Percentiles rank a stretch among this genome's conserved stretches.
These are phyloP conservation scores for Cruciata laevipes DNA, from an alignment of 257 asterid species.

Conservation along the genomic window DNA sequence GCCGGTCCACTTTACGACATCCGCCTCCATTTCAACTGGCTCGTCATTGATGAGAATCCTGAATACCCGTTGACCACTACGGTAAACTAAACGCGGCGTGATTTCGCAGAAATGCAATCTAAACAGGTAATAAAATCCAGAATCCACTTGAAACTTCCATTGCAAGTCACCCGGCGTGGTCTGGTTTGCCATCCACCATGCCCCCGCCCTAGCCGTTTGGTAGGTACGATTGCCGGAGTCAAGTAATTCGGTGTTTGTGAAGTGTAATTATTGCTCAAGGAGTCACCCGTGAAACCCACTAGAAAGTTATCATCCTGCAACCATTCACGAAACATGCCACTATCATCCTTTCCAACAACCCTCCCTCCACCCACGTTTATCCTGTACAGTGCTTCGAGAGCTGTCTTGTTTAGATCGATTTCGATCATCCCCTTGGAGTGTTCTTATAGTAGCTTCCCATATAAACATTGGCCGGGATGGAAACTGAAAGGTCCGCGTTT, in stretches of 20 bases:
- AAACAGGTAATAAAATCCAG: slow-evolving; percentile 40
- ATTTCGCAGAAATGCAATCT: slow-evolving; percentile 55
- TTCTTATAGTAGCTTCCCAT: slow-evolving; percentile 2
- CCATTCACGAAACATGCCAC: slow-evolving; percentile 59
- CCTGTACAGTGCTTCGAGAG: slow-evolving; percentile 41
- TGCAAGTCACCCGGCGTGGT: not conserved
- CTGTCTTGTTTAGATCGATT: slow-evolving; percentile 17
- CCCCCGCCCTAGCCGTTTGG: slow-evolving; percentile 19
- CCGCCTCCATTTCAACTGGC: slow-evolving; percentile 14
- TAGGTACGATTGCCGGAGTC: slow-evolving; percentile 49
- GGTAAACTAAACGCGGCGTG: not conserved
- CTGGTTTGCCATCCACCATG: not conserved
- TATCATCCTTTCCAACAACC: slow-evolving; percentile 14
- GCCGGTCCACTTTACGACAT: slow-evolving; percentile 16
- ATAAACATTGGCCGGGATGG: slow-evolving; percentile 32
- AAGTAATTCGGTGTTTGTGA: slow-evolving; percentile 18
- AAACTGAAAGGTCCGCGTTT: no score
- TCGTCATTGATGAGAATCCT: slow-evolving; percentile 17
- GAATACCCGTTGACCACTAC: slow-evolving; percentile 19
- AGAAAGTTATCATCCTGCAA: slow-evolving; percentile 9
- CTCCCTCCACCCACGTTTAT: slow-evolving; percentile 33
- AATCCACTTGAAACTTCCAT: slow-evolving; percentile 43
- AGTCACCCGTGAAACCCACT: slow-evolving; percentile 37
- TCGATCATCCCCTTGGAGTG: not conserved
- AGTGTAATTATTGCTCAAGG: slow-evolving; percentile 17